A percentile compares a stretch with the other conserved stretches of the same genome.
Evolutionary conservation across 2,329 filamentous ascomycete genomes (phyloP).

Genomic region (Phialocephala subalpina): DNA sequence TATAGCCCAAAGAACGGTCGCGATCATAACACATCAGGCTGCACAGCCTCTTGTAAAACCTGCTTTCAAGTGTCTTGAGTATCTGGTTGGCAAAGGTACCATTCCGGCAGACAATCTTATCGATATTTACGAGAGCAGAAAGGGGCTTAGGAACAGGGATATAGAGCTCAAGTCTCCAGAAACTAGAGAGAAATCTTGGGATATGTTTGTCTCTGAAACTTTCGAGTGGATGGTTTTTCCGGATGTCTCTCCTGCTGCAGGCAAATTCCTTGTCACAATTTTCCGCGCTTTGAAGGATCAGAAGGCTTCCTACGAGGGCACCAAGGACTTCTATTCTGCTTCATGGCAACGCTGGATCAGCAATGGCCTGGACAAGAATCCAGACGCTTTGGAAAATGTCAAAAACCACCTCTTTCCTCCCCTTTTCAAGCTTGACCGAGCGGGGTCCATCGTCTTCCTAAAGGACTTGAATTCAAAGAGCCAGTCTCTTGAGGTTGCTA

Average conservation of each 20-base stretch:
- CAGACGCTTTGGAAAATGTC: constrained; percentile 64
- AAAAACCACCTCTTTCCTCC: constrained; percentile 71
- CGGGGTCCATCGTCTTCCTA: constrained; percentile 64
- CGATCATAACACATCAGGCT: constrained; percentile 66
- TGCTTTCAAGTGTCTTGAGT: constrained; percentile 71
- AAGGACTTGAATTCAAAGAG: constrained; percentile 60
- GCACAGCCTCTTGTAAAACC: constrained; percentile 73
- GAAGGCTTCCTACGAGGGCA: constrained; percentile 41
- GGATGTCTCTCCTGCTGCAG: constrained; percentile 66
- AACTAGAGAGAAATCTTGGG: constrained; percentile 51
- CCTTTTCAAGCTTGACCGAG: constrained; percentile 66
- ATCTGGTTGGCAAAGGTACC: constrained; percentile 68
- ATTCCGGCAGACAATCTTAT: constrained; percentile 48
- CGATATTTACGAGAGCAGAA: constrained; percentile 18
- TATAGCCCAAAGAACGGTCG: constrained; percentile 61
- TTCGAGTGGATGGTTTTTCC: constrained; percentile 65
- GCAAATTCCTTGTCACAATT: constrained; percentile 66
- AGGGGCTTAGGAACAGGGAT: not conserved
- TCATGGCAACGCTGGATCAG: constrained; percentile 66
- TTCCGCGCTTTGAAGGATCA: constrained; percentile 53
- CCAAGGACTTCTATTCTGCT: constrained; percentile 45
- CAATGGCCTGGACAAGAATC: constrained; percentile 55
- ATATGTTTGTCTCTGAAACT: constrained; percentile 55
- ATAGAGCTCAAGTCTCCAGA: not conserved
- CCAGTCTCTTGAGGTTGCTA: constrained; percentile 54